Evolutionary conservation across 192 early-diverging fungal species (phyloP), one percentile per base, ranked within the genome.

Genomic region (Mortierella hygrophila): DNA sequence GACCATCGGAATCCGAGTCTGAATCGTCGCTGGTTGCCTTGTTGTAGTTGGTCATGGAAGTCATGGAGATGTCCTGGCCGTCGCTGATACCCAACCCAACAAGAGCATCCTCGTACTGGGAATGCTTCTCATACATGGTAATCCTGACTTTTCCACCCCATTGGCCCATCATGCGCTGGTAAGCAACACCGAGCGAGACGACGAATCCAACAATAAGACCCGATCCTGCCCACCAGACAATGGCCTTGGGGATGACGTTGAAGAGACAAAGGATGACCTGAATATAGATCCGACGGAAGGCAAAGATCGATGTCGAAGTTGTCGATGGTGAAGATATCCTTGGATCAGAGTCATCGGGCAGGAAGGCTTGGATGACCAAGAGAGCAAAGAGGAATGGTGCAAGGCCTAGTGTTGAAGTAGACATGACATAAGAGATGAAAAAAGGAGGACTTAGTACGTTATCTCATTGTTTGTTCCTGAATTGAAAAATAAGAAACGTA

Each of bases 211-310:
- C 83, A 9, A 89, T n/a, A 29, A 91, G 71, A 18, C 91, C 90
- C 38, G 90, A 74, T 26, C 90, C 74, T 42, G 91, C 90, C 91
- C 91, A 92, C 91, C 91, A 92, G 23, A 91, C 71, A 74, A 91
- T 89, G n/a, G 90, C 91, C 76, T 90, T 90, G 9, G 77, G 82
- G 7, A 86, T 49, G 32, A 79, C 90, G 75, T 92, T 92, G 40
- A 92, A 40, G 10, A 92, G 81, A 38, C 88, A 91, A 75, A 92
- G 88, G 13, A 88, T 41, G 23, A 91, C 44, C 73, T 91, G 91
- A n/a, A 91, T 54, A 0, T 76, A 26, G n/a, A 57, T 57, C n/a
- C 55, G 55, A 26, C 55, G 55, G 55, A 57, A 57, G 55, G n/a
- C n/a, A 57, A 57, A 57, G n/a, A 57, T 26, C 21, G 55, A 26